These are phyloP conservation scores for Thelonectria olida DNA, from an alignment of 2,329 filamentous ascomycete genomes.

Conservation along the genomic window DNA sequence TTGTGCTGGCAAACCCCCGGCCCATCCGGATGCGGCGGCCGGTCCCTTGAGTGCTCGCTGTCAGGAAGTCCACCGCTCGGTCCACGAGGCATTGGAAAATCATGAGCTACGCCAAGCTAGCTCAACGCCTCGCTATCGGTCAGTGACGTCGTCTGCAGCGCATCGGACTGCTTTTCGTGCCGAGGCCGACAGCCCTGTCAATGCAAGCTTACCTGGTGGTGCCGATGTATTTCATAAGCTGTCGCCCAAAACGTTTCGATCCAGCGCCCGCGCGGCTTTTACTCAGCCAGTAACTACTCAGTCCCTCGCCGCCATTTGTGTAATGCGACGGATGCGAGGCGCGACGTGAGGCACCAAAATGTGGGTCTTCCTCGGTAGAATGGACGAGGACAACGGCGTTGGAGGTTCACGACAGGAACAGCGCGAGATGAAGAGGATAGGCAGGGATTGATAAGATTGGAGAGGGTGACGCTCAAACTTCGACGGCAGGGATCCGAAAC, in stretches of 20 bases:
- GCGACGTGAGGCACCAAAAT: slow-evolving; percentile 27
- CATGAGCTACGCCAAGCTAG: slow-evolving; percentile 16
- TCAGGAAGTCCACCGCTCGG: slow-evolving; percentile 19
- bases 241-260: neutral
- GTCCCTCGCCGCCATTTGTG: neutral
- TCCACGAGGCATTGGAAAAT: slow-evolving; percentile 20
- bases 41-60: slow-evolving; percentile 15
- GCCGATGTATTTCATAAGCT: neutral
- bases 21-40: slow-evolving; percentile 34
- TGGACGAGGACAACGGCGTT: neutral
- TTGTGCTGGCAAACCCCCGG: slow-evolving; percentile 19
- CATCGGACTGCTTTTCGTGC: slow-evolving; percentile 21
- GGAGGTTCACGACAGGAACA: slow-evolving; percentile 7
- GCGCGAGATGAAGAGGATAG: slow-evolving; percentile 8
- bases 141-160: slow-evolving; percentile 27
- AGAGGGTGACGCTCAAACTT: slow-evolving; percentile 30
- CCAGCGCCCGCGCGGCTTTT: neutral
- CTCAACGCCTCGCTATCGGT: slow-evolving; percentile 26
- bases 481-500: slow-evolving; percentile 36
- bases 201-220: neutral
- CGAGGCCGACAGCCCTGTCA: slow-evolving; percentile 26
- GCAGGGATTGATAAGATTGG: slow-evolving; percentile 36
- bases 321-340: slow-evolving; percentile 17
- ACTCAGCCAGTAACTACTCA: no score
- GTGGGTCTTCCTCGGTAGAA: slow-evolving; percentile 17